Percentiles rank a stretch among this genome's conserved stretches.
Evolutionary conservation across 345 rosid genomes (phyloP).

Genomic region (Abelmoschus esculentus): DNA sequence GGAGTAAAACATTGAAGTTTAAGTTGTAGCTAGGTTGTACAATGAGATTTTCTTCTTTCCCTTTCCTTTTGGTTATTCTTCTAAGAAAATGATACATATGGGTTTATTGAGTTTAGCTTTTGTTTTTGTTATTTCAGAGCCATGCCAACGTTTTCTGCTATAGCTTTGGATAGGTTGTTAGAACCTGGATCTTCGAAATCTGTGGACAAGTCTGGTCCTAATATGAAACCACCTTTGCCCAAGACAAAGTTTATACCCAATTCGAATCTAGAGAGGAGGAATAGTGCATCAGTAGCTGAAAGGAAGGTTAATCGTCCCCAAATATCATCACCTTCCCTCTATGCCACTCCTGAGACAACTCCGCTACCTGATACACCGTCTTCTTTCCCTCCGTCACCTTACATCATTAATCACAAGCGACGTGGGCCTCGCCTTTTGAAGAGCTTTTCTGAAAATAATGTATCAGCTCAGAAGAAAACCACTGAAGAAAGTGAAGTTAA

Average conservation of each 20-base stretch:
- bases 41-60: no score
- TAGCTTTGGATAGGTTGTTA: constrained; percentile 55
- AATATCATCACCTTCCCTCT: constrained; percentile 54
- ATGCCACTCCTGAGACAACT: constrained; percentile 61
- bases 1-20: no score
- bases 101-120: no score
- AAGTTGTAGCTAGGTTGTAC: no score
- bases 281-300: constrained; percentile 30
- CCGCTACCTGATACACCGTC: constrained; percentile 70
- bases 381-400: constrained; percentile 75
- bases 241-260: constrained; percentile 26
- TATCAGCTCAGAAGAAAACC: constrained; percentile 18
- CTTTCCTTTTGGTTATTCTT: no score
- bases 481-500: constrained; percentile 25
- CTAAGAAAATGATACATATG: no score
- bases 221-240: constrained; percentile 22
- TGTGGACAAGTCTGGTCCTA: constrained; percentile 32
- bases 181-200: constrained; percentile 49
- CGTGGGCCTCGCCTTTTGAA: constrained; percentile 57
- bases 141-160: constrained; percentile 70
- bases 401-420: constrained; percentile 68
- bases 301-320: constrained; percentile 45
- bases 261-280: constrained; percentile 32
- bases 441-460: constrained; percentile 42
- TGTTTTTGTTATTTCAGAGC: no score